A percentile compares a stretch with the other conserved stretches of the same genome.
These are phyloP conservation scores for Sporothrix luriei DNA, from an alignment of 2,329 filamentous ascomycete species.

Conservation along the genomic window DNA sequence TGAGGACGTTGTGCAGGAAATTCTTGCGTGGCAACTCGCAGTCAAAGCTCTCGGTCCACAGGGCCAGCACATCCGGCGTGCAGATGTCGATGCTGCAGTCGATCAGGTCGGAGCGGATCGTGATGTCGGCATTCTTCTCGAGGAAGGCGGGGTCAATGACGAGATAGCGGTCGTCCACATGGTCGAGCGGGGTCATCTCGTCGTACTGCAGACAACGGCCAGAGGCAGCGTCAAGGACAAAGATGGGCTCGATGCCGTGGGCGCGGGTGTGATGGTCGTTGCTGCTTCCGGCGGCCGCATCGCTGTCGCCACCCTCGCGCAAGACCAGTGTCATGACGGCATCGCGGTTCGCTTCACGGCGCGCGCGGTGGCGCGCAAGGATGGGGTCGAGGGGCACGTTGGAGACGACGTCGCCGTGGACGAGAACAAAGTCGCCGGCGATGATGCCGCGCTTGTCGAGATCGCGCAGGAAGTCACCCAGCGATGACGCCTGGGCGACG, in stretches of 20 bases:
- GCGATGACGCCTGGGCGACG: conserved; percentile 77
- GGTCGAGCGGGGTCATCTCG: conserved; percentile 72
- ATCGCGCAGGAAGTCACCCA: conserved; percentile 93
- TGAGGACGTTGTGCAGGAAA: conserved; percentile 82
- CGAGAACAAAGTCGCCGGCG: conserved; percentile 85
- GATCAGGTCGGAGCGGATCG: conserved; percentile 83
- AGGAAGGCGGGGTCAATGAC: conserved; percentile 80
- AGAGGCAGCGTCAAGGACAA: conserved; percentile 79
- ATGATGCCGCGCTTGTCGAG: conserved; percentile 84
- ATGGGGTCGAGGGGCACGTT: conserved; percentile 83
- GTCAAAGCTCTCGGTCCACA: conserved; percentile 96
- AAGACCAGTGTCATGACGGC: conserved; percentile 98
- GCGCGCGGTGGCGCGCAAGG: conserved; percentile 75
- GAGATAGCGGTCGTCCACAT: conserved; percentile 60
- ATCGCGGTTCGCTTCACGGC: conserved; percentile 82
- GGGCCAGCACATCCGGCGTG: conserved; percentile 87
- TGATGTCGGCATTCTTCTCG: conserved; percentile 65
- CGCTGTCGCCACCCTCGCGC: conserved; percentile 68
- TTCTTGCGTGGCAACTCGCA: conserved; percentile 74
- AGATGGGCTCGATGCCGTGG: conserved; percentile 75
- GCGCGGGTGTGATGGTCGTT: conserved; percentile 74
- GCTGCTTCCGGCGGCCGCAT: conserved; percentile 64
- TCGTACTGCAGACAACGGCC: conserved; percentile 91
- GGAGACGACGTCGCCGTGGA: conserved; percentile 89
- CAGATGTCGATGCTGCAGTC: conserved; percentile 97